Conservation (phyloP, 1,284 basidiomycete genomes). For the Tremellales sp. region DNA sequence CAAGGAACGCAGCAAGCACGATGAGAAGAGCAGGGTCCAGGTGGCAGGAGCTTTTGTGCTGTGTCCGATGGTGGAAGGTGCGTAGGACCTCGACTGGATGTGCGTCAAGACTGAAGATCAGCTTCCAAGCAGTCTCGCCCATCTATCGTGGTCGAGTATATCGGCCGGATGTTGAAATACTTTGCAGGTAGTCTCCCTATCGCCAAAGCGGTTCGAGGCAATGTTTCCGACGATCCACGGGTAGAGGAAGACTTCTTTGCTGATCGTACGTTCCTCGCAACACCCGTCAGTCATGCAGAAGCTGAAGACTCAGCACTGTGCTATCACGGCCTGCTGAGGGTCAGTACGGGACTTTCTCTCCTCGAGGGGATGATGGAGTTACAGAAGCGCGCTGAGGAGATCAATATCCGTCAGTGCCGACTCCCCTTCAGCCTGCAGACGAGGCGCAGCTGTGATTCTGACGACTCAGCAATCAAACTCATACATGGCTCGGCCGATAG, state of each 20-base stretch:
- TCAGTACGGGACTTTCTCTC: constrained; percentile 52
- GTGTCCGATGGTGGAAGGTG: constrained; percentile 52
- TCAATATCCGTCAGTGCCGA: constrained; percentile 37
- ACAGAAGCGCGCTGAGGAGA: constrained; percentile 38
- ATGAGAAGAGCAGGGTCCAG: constrained; percentile 24
- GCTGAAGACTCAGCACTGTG: constrained; percentile 32
- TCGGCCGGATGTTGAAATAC: constrained; percentile 44
- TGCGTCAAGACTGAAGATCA: constrained; percentile 6
- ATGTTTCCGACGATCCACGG: constrained; percentile 53
- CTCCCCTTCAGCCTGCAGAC: not conserved
- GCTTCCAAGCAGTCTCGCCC: constrained; percentile 49
- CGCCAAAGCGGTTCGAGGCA: constrained; percentile 49
- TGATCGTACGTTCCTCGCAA: constrained; percentile 49
- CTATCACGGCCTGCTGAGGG: constrained; percentile 52
- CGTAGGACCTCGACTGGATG: constrained; percentile 12
- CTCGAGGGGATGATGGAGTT: constrained; percentile 50
- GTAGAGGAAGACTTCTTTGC: constrained; percentile 50
- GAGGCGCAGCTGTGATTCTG: not conserved
- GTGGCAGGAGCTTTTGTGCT: constrained; percentile 49
- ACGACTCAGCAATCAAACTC: constrained; percentile 47
- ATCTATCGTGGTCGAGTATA: constrained; percentile 37
- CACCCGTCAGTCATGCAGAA: no score
- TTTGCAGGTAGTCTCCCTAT: constrained; percentile 51
- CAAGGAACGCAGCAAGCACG: constrained; percentile 12
- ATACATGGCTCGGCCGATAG: constrained; percentile 53